Conservation (phyloP, 2,329 filamentous ascomycete genomes). For the Penicillium sp. region DNA sequence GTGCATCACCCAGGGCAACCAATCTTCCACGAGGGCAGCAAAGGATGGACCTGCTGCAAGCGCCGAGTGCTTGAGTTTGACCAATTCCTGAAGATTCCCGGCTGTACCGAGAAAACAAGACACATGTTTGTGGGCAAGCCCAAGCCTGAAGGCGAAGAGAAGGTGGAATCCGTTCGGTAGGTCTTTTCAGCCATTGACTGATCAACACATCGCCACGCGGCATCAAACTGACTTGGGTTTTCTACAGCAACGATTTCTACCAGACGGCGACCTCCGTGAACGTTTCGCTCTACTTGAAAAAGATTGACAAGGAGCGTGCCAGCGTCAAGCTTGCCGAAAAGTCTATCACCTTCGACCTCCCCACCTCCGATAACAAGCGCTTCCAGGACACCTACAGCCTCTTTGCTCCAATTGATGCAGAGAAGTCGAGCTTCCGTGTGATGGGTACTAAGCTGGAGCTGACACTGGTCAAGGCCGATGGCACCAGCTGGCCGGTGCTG, state of each 20-base stretch:
- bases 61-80: constrained; percentile 93
- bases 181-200: constrained; percentile 23
- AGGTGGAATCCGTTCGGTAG: constrained; percentile 74
- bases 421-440: constrained; percentile 74
- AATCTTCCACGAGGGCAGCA: constrained; percentile 97
- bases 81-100: constrained; percentile 93
- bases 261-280: constrained; percentile 85
- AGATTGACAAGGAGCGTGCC: constrained; percentile 81
- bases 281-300: constrained; percentile 92
- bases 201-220: background rate
- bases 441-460: constrained; percentile 89
- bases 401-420: constrained; percentile 73
- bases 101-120: constrained; percentile 76
- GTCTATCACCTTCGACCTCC: constrained; percentile 73
- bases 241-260: constrained; percentile 79
- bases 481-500: constrained; percentile 80
- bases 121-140: constrained; percentile 82
- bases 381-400: constrained; percentile 74
- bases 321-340: constrained; percentile 67
- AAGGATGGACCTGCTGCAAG: constrained; percentile 98
- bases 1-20: constrained; percentile 85
- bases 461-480: constrained; percentile 70
- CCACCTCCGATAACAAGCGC: constrained; percentile 82
- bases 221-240: background rate
- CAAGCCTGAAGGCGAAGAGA: constrained; percentile 70